Evolutionary conservation across 176 grass and related monocot species (phyloP).

Genomic region (Carex kokanica): DNA sequence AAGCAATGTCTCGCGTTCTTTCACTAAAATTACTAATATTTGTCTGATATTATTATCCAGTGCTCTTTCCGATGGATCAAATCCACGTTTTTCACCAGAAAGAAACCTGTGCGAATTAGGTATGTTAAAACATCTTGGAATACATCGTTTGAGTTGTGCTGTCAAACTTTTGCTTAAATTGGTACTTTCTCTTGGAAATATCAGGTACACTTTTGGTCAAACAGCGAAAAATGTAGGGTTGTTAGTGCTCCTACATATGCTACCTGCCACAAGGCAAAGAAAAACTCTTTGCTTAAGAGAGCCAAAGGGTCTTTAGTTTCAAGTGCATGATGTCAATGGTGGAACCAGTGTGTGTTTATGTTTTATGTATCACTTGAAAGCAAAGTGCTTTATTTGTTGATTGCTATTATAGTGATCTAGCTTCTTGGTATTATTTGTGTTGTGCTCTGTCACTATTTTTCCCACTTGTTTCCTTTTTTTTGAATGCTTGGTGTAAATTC

Average conservation of each 20-base stretch:
- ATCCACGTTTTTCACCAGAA: constrained; percentile 52
- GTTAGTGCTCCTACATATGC: constrained; percentile 65
- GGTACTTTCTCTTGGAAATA: constrained; percentile 14
- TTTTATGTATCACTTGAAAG: background rate
- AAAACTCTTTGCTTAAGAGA: constrained; percentile 41
- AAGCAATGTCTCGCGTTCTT: background rate
- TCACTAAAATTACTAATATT: background rate
- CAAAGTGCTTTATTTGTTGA: background rate
- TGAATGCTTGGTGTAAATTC: constrained; percentile 15
- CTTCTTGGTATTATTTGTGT: background rate
- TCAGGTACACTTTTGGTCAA: constrained; percentile 64
- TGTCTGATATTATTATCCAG: background rate
- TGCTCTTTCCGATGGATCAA: constrained; percentile 50
- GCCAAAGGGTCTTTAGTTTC: constrained; percentile 3
- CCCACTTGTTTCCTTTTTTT: background rate
- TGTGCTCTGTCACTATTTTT: background rate
- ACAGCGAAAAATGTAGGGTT: constrained; percentile 62
- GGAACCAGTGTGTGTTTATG: background rate
- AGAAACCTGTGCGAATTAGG: constrained; percentile 58
- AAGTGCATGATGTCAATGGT: background rate
- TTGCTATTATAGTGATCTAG: background rate
- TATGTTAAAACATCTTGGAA: constrained; percentile 30
- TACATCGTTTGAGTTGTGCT: background rate
- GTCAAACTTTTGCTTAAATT: background rate
- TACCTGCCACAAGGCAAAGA: constrained; percentile 34